phyloP scores from a whole-genome alignment of 108 stramenopile genomes.

The Epipyxis sp. region DNA sequence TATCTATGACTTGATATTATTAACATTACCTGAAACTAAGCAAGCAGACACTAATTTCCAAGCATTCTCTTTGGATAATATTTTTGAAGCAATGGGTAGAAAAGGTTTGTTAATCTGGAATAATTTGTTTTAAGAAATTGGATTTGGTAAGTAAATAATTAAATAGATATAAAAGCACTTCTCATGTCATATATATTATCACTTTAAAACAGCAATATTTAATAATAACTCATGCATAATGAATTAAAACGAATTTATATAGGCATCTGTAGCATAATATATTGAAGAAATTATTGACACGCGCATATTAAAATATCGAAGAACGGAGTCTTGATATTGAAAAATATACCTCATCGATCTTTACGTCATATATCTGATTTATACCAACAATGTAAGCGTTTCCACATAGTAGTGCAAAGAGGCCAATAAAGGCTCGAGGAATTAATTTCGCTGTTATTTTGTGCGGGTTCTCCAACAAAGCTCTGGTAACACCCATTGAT shows the following conservation, averaged over 20 bases:
- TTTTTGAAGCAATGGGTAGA: constrained; percentile 87
- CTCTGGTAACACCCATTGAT: constrained; percentile 80
- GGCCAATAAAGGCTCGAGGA: constrained; percentile 75
- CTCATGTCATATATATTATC: no score
- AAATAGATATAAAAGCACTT: no score
- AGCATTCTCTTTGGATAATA: constrained; percentile 73
- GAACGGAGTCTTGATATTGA: neutral
- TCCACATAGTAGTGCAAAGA: constrained; percentile 80
- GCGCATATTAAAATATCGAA: neutral
- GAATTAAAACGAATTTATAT: no score
- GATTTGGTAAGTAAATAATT: no score
- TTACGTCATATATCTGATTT: constrained; percentile 90
- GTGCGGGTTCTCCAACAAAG: constrained; percentile 72
- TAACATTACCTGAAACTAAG: constrained; percentile 31
- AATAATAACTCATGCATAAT: no score
- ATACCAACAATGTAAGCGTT: constrained; percentile 96
- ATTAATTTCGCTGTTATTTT: constrained; percentile 66
- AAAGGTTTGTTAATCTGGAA: constrained; percentile 83
- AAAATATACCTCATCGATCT: constrained; percentile 70
- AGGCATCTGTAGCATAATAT: no score
- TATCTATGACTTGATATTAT: neutral
- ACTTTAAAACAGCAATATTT: no score
- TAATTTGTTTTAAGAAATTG: neutral
- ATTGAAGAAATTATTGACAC: no score
- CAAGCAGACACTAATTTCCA: constrained; percentile 69